Evolutionary conservation across 345 rosid species (phyloP), one percentile per base, ranked within the genome.

Genomic region (Populus deltoides): DNA sequence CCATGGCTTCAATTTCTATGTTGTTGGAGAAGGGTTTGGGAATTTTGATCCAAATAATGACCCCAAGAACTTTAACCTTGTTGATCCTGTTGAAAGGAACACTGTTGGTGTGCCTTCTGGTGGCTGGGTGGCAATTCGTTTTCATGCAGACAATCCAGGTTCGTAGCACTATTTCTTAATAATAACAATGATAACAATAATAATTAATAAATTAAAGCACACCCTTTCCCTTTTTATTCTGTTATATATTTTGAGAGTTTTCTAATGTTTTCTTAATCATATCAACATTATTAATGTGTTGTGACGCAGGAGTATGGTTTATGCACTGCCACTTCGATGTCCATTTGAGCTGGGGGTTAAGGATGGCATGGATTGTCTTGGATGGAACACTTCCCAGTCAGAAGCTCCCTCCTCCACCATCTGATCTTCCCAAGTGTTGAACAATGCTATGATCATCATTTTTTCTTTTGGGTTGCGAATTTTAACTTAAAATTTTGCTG

Each of bases 11-110:
- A 89, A 89, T 83, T 90, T 93, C 80, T 92, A 33, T 51, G 86
- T 94, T 72, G 92, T 94, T 29, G 94, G 94, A 16, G 92, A 89
- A 77, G 98, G 94, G 7, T 91, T 87, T 47, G 98, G 98, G 16
- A 92, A 91, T 77, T 90, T 85, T 77, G 80, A 91, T 77, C 87
- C 87, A 25, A 65, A 59, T 13, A 83, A 71, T 29, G 97, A 92
- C 66, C 91, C 93, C 17, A 62, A 77, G 33, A 90, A 81, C 47
- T 94, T 75, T 63, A 92, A 94, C 71, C 85, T 90, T 15, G 84
- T 90, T 29, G 97, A 94, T 66, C 98, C 97, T 27, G 93, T 85
- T 25, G 88, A 89, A 79, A 83, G 94, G 76, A 90, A 94, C 88
- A 92, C 95, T 0, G 75, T 88, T 45, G 88, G 81, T 39, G 90